These are phyloP conservation scores for Calonectria pauciramosa DNA, from an alignment of 2,329 filamentous ascomycete species.

Conservation along the genomic window DNA sequence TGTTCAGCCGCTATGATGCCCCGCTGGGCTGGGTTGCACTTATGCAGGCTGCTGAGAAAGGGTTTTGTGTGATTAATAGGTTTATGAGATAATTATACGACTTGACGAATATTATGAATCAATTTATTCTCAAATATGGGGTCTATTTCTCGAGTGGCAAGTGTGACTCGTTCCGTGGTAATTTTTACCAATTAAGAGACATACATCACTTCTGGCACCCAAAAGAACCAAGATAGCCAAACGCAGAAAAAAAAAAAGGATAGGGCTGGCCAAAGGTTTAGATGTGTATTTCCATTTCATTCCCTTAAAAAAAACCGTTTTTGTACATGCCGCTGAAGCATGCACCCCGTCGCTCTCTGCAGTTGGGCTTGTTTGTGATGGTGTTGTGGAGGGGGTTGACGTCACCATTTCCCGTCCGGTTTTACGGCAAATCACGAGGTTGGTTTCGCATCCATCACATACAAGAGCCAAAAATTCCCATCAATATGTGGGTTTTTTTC, in stretches of 20 bases:
- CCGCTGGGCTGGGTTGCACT: conserved; percentile 25
- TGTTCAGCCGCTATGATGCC: conserved; percentile 20
- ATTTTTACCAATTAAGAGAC: background rate
- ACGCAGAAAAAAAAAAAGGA: background rate
- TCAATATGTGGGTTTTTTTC: background rate
- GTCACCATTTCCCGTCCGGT: conserved; percentile 28
- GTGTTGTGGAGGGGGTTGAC: conserved; percentile 31
- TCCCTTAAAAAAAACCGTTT: background rate
- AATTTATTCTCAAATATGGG: background rate
- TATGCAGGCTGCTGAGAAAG: conserved; percentile 16
- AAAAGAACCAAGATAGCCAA: background rate
- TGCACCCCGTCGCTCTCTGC: too few species aligned
- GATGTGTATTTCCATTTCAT: background rate
- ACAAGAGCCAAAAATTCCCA: too few species aligned
- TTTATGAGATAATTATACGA: conserved; percentile 39
- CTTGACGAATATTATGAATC: conserved; percentile 39
- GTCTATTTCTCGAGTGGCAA: background rate
- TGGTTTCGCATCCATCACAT: background rate
- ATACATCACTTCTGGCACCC: too few species aligned
- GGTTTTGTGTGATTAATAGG: conserved; percentile 25
- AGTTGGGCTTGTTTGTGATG: background rate
- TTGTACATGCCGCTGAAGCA: background rate
- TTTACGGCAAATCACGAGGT: background rate
- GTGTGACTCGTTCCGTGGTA: background rate
- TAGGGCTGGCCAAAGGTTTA: background rate